Percentiles rank a stretch among this genome's conserved stretches.
Conservation (phyloP, 2,329 filamentous ascomycete genomes). For the Chaetomiaceae sp. region DNA sequence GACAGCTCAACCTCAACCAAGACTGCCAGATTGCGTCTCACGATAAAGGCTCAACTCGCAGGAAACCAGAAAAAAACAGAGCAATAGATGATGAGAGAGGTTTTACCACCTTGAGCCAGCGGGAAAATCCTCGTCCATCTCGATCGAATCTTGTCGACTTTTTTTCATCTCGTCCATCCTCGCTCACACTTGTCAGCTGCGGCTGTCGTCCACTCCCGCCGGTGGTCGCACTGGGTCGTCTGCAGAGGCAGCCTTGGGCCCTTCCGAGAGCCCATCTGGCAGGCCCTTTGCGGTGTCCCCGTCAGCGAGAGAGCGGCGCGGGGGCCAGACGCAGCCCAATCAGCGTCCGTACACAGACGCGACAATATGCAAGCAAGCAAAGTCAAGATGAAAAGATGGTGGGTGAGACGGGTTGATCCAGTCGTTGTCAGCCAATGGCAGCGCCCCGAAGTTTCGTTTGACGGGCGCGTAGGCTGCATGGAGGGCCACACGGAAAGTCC, state of each 20-base stretch:
- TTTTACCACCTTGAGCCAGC: too few relatives aligned
- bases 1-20: too few relatives aligned
- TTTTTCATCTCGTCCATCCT: too few relatives aligned
- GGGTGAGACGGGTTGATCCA: slow-evolving; percentile 9
- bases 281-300: background rate
- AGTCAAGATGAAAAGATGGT: slow-evolving; percentile 2
- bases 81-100: too few relatives aligned
- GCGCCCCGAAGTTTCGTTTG: slow-evolving; percentile 20
- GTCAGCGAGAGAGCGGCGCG: background rate
- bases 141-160: too few relatives aligned
- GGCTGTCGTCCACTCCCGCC: background rate
- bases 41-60: too few relatives aligned
- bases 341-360: slow-evolving; percentile 9
- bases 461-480: slow-evolving; percentile 21
- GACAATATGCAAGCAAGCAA: slow-evolving; percentile 6
- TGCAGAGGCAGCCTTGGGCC: slow-evolving; percentile 10
- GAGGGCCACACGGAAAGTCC: slow-evolving; percentile 12
- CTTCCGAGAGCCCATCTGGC: slow-evolving; percentile 3
- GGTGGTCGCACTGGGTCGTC: slow-evolving; percentile 17
- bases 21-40: too few relatives aligned
- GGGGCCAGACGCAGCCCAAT: slow-evolving; percentile 14
- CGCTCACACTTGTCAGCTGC: slow-evolving; percentile 2
- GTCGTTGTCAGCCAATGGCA: slow-evolving; percentile 18
- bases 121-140: too few relatives aligned
- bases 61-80: too few relatives aligned